Evolutionary conservation across 1,139 yeast species (phyloP).

Genomic region (Saccharomyces hybrid): DNA sequence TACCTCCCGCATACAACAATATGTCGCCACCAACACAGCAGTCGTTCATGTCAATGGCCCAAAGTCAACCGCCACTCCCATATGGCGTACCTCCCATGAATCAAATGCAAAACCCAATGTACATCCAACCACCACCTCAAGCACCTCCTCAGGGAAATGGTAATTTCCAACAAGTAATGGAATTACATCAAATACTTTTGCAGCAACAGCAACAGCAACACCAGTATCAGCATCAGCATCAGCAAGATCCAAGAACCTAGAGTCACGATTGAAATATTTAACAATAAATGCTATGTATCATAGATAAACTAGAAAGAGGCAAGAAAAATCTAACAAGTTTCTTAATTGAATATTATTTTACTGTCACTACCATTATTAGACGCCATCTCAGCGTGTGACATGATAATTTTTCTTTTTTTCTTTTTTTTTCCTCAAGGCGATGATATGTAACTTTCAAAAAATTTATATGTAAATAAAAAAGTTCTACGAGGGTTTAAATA

Average conservation of each 20-base stretch:
- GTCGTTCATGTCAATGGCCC: constrained; percentile 2
- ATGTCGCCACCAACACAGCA: not conserved
- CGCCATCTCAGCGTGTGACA: not conserved
- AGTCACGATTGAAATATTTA: not conserved
- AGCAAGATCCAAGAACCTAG: constrained; percentile 4
- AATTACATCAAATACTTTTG: constrained; percentile 31
- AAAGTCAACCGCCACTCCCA: not conserved
- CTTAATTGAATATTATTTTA: not conserved
- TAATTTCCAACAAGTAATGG: constrained; percentile 23
- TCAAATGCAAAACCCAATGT: constrained; percentile 9
- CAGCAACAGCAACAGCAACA: constrained; percentile 28
- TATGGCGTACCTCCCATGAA: not conserved
- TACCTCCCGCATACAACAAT: not conserved
- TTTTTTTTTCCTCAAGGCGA: not conserved
- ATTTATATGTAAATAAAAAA: not conserved
- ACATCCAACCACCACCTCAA: constrained; percentile 7
- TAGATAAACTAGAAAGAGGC: not conserved
- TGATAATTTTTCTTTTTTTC: not conserved
- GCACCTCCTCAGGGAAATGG: not conserved
- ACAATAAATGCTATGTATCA: not conserved
- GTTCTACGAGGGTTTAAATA: not conserved
- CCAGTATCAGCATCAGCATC: constrained; percentile 10
- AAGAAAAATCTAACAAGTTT: not conserved
- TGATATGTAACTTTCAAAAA: not conserved
- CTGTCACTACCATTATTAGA: not conserved